Conservation (phyloP, 1,139 yeast species). For the Pichia norvegensis region DNA sequence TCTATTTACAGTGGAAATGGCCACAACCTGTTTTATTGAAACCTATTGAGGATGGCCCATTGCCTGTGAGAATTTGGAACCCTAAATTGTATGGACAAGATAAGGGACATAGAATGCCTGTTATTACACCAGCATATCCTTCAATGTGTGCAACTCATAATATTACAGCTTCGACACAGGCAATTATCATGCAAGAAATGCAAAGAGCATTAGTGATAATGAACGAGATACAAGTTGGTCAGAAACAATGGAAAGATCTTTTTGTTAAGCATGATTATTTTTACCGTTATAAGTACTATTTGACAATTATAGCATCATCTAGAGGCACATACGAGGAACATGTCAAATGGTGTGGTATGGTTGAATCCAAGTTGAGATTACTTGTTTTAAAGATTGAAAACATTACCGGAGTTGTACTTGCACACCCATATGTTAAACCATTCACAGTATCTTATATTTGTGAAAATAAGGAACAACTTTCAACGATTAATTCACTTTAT, state of each 20-base stretch:
- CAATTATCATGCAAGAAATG: constrained; percentile 67
- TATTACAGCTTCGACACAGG: constrained; percentile 80
- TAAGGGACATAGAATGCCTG: constrained; percentile 91
- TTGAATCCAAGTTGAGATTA: constrained; percentile 77
- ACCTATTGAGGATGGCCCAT: constrained; percentile 93
- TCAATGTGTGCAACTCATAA: constrained; percentile 99
- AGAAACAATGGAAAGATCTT: constrained; percentile 64
- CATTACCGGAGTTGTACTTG: constrained; percentile 64
- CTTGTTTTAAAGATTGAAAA: constrained; percentile 77
- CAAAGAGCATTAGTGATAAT: constrained; percentile 65
- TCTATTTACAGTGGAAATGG: constrained; percentile 91
- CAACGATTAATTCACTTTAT: constrained; percentile 23
- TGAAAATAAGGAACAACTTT: constrained; percentile 37
- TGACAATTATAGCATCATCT: constrained; percentile 76
- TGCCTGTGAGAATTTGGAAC: constrained; percentile 95
- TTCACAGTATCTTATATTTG: constrained; percentile 53
- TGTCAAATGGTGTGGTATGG: constrained; percentile 83
- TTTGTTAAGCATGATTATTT: constrained; percentile 77
- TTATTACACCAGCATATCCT: constrained; percentile 98
- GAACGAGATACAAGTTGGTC: constrained; percentile 59
- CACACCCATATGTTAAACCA: constrained; percentile 85
- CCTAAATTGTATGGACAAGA: constrained; percentile 86
- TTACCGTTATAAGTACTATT: constrained; percentile 72
- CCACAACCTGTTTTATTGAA: constrained; percentile 94
- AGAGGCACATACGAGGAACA: constrained; percentile 70